Evolutionary conservation across 495 filamentous ascomycete species (phyloP).

Genomic region (Acidiella bohemica): DNA sequence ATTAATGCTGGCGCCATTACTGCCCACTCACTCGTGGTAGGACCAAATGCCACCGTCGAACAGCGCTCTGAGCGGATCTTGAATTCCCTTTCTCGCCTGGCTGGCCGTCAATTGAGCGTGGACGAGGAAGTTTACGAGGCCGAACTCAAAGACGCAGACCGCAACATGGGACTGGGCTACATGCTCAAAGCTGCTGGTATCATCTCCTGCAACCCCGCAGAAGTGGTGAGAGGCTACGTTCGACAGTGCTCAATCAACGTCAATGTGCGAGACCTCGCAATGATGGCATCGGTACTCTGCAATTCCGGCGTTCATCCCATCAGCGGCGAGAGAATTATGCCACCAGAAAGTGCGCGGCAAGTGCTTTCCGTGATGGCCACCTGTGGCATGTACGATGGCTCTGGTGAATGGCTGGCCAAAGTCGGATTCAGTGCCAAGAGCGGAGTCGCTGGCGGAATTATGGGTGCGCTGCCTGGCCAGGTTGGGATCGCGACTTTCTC

Average conservation of each 20-base stretch:
- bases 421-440: constrained; percentile 1
- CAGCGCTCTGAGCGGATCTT: not conserved
- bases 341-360: not conserved
- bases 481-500: constrained; percentile 1
- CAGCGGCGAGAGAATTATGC: not conserved
- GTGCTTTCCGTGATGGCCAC: constrained; percentile 1
- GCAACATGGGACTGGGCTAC: not conserved
- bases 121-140: not conserved
- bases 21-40: not conserved
- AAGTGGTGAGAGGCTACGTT: not conserved
- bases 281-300: constrained; percentile 1
- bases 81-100: not conserved
- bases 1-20: constrained; percentile 1
- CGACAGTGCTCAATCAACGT: not conserved
- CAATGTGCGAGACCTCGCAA: not conserved
- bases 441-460: not conserved
- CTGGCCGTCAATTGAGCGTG: not conserved
- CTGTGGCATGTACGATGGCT: constrained; percentile 1
- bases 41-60: not conserved
- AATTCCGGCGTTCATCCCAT: not conserved
- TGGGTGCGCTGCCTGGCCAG: constrained; percentile 1
- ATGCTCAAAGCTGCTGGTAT: constrained; percentile 3
- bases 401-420: not conserved
- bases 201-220: not conserved
- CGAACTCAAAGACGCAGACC: not conserved